These are phyloP conservation scores for Hymenoscyphus repandus DNA, from an alignment of 2,329 filamentous ascomycete genomes.

Conservation along the genomic window DNA sequence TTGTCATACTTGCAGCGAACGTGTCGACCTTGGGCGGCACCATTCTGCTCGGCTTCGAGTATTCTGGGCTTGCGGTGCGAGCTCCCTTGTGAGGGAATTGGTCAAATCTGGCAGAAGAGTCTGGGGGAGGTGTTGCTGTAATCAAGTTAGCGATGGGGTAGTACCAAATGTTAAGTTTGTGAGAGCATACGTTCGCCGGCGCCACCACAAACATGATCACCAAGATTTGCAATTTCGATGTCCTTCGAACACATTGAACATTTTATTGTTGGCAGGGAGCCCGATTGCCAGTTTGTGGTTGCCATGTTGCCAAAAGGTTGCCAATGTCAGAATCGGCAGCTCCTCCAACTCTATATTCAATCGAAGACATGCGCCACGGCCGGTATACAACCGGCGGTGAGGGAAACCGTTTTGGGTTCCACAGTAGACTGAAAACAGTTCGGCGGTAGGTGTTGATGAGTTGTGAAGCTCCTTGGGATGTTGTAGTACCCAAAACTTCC, in stretches of 20 bases:
- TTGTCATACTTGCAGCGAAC: conserved; percentile 45
- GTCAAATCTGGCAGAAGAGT: conserved; percentile 23
- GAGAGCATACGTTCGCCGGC: conserved; percentile 40
- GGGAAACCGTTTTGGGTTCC: not conserved
- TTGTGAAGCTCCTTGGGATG: too few relatives aligned
- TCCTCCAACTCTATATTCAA: not conserved
- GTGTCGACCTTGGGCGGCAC: conserved; percentile 46
- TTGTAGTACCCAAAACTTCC: too few relatives aligned
- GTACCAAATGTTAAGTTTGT: not conserved
- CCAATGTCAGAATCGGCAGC: conserved; percentile 9
- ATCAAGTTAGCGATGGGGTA: conserved; percentile 8
- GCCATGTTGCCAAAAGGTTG: conserved; percentile 22
- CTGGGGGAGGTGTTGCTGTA: conserved; percentile 28
- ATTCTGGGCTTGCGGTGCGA: conserved; percentile 21
- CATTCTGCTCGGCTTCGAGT: conserved; percentile 35
- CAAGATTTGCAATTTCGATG: conserved; percentile 81
- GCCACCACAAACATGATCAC: conserved; percentile 69
- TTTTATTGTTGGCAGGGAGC: conserved; percentile 78
- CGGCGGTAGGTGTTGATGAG: not conserved
- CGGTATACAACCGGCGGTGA: conserved; percentile 10
- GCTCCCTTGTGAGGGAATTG: conserved; percentile 19
- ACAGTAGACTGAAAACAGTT: not conserved
- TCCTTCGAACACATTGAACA: conserved; percentile 74
- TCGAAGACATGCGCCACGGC: conserved; percentile 16
- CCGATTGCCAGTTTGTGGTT: conserved; percentile 44